A percentile compares a stretch with the other conserved stretches of the same genome.
Evolutionary conservation across 805 yeast genomes (phyloP).

Genomic region (Wickerhamomyces xylosicus): DNA sequence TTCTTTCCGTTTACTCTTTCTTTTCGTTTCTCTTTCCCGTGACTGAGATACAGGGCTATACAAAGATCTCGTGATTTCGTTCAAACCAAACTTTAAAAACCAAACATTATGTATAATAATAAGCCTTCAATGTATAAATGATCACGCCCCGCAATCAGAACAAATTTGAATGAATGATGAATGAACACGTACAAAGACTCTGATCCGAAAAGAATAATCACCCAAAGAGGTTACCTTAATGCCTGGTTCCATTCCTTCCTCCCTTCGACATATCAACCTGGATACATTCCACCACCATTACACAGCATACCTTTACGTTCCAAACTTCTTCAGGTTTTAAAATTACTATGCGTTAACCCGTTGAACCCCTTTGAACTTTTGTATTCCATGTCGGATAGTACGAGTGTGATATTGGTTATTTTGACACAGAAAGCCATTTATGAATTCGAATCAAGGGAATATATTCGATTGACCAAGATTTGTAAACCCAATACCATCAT

Average conservation of each 20-base stretch:
- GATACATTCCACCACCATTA: not conserved
- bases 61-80: no score
- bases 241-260: not conserved
- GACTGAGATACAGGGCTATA: no score
- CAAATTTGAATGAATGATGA: no score
- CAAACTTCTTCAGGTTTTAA: not conserved
- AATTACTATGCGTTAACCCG: not conserved
- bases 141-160: no score
- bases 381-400: not conserved
- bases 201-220: not conserved
- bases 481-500: not conserved
- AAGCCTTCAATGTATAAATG: no score
- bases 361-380: not conserved
- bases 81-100: no score
- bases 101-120: no score
- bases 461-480: not conserved
- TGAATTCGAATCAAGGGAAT: not conserved
- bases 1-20: no score
- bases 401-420: not conserved
- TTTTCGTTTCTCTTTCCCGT: no score
- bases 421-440: not conserved
- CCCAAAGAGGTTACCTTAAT: not conserved
- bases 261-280: not conserved
- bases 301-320: no score
- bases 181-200: no score